Percentiles rank a stretch among this genome's conserved stretches.
Conservation (phyloP, 257 asterid genomes). For the Solanum sejunctum region DNA sequence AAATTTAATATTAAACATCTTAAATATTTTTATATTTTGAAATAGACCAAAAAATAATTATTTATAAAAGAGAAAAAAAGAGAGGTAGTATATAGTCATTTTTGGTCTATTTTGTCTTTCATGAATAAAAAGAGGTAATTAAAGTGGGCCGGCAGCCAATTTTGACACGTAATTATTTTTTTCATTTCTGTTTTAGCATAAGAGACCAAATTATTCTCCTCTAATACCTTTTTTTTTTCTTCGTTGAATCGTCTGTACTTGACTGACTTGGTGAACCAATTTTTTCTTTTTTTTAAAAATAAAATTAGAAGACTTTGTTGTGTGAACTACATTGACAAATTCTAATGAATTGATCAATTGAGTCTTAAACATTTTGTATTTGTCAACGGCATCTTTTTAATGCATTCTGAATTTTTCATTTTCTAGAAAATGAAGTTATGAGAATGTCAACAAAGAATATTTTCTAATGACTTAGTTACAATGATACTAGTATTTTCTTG, state of each 20-base stretch:
- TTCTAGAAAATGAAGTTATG: not conserved
- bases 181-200: not conserved
- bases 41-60: not conserved
- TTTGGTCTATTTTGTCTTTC: not conserved
- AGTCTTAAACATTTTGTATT: not conserved
- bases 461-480: not conserved
- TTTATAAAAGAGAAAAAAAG: not conserved
- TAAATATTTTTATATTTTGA: not conserved
- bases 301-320: not conserved
- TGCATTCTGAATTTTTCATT: not conserved
- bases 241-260: not conserved
- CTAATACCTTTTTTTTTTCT: not conserved
- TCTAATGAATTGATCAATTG: not conserved
- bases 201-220: not conserved
- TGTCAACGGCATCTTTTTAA: not conserved
- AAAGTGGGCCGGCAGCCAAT: slow-evolving; percentile 12
- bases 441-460: not conserved
- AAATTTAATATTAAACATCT: not conserved
- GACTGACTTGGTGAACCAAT: not conserved
- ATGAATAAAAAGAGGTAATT: not conserved
- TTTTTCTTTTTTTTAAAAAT: not conserved
- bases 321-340: not conserved
- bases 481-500: not conserved
- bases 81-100: not conserved
- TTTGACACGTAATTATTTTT: slow-evolving; percentile 38